These are phyloP conservation scores for Trichoderma cornu-damae DNA, from an alignment of 2,329 filamentous ascomycete genomes.

Conservation along the genomic window DNA sequence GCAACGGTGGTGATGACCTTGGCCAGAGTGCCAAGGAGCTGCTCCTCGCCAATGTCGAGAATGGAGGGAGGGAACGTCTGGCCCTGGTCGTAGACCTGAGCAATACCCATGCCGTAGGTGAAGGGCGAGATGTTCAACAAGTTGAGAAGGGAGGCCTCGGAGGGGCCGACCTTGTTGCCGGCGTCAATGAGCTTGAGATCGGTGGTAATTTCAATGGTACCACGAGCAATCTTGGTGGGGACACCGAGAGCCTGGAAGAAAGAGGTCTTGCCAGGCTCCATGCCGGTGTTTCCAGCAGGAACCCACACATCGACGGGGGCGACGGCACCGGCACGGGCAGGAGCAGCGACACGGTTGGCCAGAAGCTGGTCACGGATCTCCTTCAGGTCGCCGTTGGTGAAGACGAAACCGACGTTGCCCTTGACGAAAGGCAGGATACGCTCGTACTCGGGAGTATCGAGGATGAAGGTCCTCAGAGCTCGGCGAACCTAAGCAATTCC, in stretches of 20 bases:
- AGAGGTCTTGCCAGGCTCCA: conserved; percentile 99
- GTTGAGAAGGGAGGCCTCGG: conserved; percentile 98
- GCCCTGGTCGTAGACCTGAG: conserved; percentile 96
- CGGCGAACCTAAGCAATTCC: conserved; percentile 66
- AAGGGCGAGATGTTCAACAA: conserved; percentile 99
- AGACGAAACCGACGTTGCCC: conserved; percentile 99
- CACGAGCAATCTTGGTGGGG: conserved; percentile 99
- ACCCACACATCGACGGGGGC: conserved; percentile 91
- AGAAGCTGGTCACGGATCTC: conserved; percentile 88
- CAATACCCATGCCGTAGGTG: conserved; percentile 96
- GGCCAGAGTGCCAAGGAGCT: conserved; percentile 80
- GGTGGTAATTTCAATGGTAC: conserved; percentile 99
- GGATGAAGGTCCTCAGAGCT: conserved; percentile 90
- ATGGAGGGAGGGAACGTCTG: conserved; percentile 83
- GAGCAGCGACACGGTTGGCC: conserved; percentile 93
- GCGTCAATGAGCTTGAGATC: conserved; percentile 98
- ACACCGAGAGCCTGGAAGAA: conserved; percentile 99
- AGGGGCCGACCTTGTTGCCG: conserved; percentile 90
- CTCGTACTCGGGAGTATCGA: conserved; percentile 94
- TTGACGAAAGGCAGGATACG: conserved; percentile 92
- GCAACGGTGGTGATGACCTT: conserved; percentile 82
- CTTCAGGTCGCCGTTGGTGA: conserved; percentile 98
- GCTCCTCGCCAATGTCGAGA: conserved; percentile 89
- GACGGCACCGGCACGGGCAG: conserved; percentile 94
- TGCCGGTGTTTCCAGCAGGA: conserved; percentile 98